Conservation (phyloP, 257 asterid species). For the Leonotis leonurus region DNA sequence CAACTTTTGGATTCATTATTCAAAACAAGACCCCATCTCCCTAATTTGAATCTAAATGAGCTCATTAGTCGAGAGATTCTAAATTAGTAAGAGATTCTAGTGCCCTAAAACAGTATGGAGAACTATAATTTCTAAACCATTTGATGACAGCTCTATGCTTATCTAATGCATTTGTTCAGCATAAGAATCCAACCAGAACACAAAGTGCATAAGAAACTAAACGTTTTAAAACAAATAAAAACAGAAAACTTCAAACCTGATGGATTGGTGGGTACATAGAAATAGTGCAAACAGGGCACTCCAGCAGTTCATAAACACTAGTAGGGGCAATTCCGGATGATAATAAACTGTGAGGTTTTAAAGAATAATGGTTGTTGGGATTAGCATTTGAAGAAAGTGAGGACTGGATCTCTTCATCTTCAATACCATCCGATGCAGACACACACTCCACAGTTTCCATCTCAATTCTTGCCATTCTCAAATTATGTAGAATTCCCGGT, state of each 20-base stretch:
- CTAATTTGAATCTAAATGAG: neutral
- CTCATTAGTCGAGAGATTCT: neutral
- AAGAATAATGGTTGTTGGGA: conserved; percentile 28
- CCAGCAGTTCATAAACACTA: conserved; percentile 79
- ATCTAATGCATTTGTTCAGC: too few relatives aligned
- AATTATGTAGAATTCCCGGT: neutral
- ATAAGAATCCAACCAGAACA: neutral
- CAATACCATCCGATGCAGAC: conserved; percentile 59
- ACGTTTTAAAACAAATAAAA: neutral
- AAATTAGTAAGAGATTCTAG: neutral
- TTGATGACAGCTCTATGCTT: neutral
- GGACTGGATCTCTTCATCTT: conserved; percentile 68
- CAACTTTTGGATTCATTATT: neutral
- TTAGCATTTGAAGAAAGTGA: conserved; percentile 29
- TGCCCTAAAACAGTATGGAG: neutral
- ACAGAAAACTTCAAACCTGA: conserved; percentile 43
- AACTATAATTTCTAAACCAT: neutral
- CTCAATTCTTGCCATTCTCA: conserved; percentile 41
- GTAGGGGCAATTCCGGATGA: conserved; percentile 52
- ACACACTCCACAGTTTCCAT: conserved; percentile 69
- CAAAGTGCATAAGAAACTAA: too few relatives aligned
- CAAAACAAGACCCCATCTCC: neutral
- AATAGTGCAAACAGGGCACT: conserved; percentile 88
- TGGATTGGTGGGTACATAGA: conserved; percentile 93
- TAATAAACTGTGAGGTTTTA: conserved; percentile 34